Percentiles rank a stretch among this genome's conserved stretches.
Conservation (phyloP, 495 filamentous ascomycete species). For the Paragyromitra xinjiangensis region DNA sequence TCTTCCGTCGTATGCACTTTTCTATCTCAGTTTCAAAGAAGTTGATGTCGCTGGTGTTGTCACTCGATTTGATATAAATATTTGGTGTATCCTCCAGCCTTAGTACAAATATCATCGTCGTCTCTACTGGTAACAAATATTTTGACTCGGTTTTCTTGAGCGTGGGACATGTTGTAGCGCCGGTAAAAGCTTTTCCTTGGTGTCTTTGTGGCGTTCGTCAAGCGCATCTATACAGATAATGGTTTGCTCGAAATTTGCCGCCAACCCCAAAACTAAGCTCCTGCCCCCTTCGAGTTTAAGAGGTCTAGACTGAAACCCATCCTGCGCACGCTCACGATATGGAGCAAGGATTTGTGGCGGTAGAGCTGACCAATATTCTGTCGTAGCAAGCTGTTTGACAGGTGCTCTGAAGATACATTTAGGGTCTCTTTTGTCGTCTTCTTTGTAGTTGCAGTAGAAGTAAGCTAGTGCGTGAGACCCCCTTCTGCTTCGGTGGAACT, state of each 20-base stretch:
- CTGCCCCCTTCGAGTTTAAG: background rate
- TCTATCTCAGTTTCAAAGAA: background rate
- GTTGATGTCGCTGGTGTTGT: conserved; percentile 39
- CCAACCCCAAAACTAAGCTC: background rate
- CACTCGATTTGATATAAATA: conserved; percentile 32
- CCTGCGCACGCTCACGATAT: background rate
- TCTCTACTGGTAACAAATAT: conserved; percentile 48
- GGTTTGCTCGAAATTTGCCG: background rate
- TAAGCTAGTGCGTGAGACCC: conserved; percentile 14
- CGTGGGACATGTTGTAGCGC: background rate
- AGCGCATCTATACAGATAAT: background rate
- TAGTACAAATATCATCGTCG: conserved; percentile 34
- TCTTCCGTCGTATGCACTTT: background rate
- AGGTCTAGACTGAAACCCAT: background rate
- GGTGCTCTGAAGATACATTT: conserved; percentile 3
- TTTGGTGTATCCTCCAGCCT: conserved; percentile 20
- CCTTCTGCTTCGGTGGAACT: background rate
- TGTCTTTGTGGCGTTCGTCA: background rate
- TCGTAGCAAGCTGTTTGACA: conserved; percentile 10
- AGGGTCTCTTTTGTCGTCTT: background rate
- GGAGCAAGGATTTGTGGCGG: background rate
- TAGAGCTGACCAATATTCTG: background rate
- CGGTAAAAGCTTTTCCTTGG: background rate
- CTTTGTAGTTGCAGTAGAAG: conserved; percentile 36
- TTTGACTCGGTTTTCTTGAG: conserved; percentile 1